Base-by-base conservation (phyloP, 306 rosid species). In the Quercus wislizeni region DNA sequence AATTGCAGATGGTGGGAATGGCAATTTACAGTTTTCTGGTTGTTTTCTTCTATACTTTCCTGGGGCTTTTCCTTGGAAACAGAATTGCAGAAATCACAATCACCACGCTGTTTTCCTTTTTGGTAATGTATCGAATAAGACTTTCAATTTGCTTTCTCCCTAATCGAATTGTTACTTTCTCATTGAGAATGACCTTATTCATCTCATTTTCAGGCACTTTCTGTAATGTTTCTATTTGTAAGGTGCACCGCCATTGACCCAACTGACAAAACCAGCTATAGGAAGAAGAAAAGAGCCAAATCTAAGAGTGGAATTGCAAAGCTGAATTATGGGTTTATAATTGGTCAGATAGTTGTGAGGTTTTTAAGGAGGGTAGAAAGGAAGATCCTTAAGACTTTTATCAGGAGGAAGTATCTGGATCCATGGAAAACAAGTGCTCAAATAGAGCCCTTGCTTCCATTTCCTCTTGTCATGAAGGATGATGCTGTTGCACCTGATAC, bases 231-330 rank as follows among this genome's bases (percentile, higher is more conserved):
- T 74, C 92, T 95, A 1, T 93, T 90, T 78, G 71, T 89, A 76
- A 85, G 99, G 84, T 95, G 99, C 83, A 89, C 97, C 0, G 98
- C 96, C 11, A 93, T 90, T 25, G 94, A 95, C 57, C 99, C 98
- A 58, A 88, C 97, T 11, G 99, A 95, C 80, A 88, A 75, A 85
- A 90, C 97, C 20, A 72, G 96, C 56, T 41, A 78, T 59, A 86
- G 76, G 89, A 92, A 82, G 80, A 90, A 81, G 85, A 84, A 74
- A 49, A 84, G 56, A 72, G 21, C 49, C 7, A 88, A 83, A 63
- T 63, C 73, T 6, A 82, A 67, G 52, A 35, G 71, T 62, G 85
- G 78, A 11, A 58, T 73, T 75, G 77, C 72, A 2, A 85, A 88
- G 83, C 85, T 92, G 21, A 90, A 91, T 33, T 84, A 86, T 56